These are phyloP conservation scores for Linnemannia hyalina DNA, from an alignment of 192 early-diverging fungal genomes.

Conservation along the genomic window DNA sequence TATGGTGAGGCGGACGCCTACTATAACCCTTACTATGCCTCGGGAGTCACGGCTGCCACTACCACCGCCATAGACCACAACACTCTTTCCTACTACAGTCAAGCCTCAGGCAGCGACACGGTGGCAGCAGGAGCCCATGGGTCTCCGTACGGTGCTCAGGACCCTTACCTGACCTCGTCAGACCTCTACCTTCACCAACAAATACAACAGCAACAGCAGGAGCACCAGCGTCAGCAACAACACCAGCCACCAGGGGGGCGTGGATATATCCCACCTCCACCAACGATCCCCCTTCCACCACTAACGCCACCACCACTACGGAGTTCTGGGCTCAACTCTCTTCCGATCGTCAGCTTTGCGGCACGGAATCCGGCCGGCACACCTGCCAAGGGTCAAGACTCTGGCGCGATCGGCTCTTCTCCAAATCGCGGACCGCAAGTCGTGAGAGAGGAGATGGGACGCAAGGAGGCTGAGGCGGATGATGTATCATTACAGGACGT, in stretches of 20 bases:
- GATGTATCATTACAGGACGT: neutral
- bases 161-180: neutral
- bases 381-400: neutral
- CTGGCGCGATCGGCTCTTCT: neutral
- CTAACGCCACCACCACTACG: neutral
- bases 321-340: too few relatives aligned
- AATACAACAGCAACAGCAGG: conserved; percentile 20
- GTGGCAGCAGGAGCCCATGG: neutral
- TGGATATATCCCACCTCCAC: conserved; percentile 35
- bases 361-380: neutral
- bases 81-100: conserved; percentile 23
- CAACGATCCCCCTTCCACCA: neutral
- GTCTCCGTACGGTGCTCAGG: neutral
- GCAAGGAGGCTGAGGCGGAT: conserved; percentile 22
- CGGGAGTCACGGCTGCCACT: neutral
- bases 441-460: conserved; percentile 39
- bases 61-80: conserved; percentile 9
- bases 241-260: neutral
- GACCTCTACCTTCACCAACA: conserved; percentile 1
- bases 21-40: conserved; percentile 49
- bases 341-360: neutral
- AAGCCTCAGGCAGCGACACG: neutral
- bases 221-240: conserved; percentile 11
- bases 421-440: conserved; percentile 43
- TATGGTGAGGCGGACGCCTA: conserved; percentile 21